Conservation (phyloP, 495 filamentous ascomycete genomes). For the Neurospora africana region DNA sequence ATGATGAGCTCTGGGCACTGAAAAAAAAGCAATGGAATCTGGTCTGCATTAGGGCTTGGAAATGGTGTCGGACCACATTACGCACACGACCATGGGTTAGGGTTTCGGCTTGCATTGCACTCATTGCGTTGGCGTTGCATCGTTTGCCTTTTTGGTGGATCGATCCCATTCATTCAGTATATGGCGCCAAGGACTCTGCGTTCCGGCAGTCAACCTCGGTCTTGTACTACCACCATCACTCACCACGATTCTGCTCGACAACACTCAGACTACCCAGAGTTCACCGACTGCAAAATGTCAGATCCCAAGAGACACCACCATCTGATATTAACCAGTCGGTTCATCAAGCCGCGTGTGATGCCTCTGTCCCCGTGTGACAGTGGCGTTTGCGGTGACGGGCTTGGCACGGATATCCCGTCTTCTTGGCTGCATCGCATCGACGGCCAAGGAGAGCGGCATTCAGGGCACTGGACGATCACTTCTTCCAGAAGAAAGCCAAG, state of each 20-base stretch:
- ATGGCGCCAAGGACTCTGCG: not conserved
- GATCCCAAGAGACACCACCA: not conserved
- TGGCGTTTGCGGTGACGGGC: not conserved
- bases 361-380: not conserved
- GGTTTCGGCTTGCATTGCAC: not conserved
- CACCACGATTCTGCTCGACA: not conserved
- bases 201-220: not conserved
- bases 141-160: not conserved
- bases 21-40: not conserved
- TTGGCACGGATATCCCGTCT: not conserved
- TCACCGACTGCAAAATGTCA: not conserved
- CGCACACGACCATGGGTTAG: not conserved
- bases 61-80: not conserved
- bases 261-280: not conserved
- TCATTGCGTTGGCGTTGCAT: not conserved
- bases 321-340: not conserved
- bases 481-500: not conserved
- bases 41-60: not conserved
- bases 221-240: not conserved
- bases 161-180: not conserved
- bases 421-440: not conserved
- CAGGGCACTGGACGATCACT: not conserved
- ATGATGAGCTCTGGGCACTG: not conserved
- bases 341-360: not conserved
- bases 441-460: not conserved